Base-by-base conservation (phyloP, 495 filamentous ascomycete species). In the Neurospora tetraspora region DNA sequence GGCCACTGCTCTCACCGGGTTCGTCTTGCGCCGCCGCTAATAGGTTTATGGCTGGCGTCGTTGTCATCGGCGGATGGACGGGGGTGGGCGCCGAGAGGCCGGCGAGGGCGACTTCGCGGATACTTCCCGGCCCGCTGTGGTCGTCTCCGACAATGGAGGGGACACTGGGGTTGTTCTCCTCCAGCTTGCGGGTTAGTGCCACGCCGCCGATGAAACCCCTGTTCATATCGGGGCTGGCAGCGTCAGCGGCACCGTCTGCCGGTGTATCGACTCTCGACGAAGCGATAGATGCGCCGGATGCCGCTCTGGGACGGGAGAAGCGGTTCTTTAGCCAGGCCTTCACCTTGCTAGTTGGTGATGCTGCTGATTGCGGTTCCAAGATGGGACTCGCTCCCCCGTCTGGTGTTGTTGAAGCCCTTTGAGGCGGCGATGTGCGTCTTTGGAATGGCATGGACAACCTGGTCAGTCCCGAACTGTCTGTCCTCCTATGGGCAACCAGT, bases 301-400 rank as follows among this genome's bases (percentile, higher is more conserved):
- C 72, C 65, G 79, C 79, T 5, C 82, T 75, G 2, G 75, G 72
- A 8, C 86, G 83, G 0, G 83, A 81, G 47, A 91, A 82, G 69
- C 84, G 86, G 9, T 79, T 85, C 75, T 88, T 89, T 59, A 92
- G 80, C 89, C 89, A 92, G 61, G 83, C 83, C 71, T 86, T 90
- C 43, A 91, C 81, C 72, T 86, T 81, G 39, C 74, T 74, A 4
- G 78, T 78, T 37, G 83, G 81, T 0, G 77, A 78, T 3, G 76
- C 77, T 0, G 47, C 16, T 20, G 69, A 37, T 4, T 74, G 71
- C 8, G 69, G 73, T 11, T 74, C 73, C 11, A 73, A 61, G 14
- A 31, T 75, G 43, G 71, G 23, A 5, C 69, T 65, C 37, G 68
- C 43, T 16, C 72, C 72, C 0, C 70, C 71, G 14, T 45, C 18